Conservation (phyloP, 2,329 filamentous ascomycete genomes). For the Apiospora pterosperma region DNA sequence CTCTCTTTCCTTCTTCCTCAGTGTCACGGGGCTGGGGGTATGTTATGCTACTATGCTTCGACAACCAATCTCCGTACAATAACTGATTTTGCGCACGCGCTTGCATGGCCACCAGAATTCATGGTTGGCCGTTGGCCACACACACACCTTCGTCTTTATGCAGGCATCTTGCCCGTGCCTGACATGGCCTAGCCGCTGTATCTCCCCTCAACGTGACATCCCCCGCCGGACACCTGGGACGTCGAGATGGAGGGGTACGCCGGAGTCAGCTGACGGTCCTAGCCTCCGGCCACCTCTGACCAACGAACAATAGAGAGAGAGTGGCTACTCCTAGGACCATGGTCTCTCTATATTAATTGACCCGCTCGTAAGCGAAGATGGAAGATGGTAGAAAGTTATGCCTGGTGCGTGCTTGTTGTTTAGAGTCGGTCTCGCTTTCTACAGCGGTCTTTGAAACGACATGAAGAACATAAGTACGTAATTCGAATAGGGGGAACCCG, state of each 20-base stretch:
- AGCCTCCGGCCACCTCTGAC: background rate
- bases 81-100: background rate
- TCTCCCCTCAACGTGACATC: background rate
- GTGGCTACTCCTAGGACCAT: no score
- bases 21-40: no score
- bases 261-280: background rate
- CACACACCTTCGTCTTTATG: background rate
- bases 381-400: background rate
- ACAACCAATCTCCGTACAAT: background rate
- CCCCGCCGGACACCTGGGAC: background rate
- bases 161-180: slow-evolving; percentile 1
- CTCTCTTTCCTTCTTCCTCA: background rate
- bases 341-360: background rate
- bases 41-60: background rate
- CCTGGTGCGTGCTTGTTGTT: background rate
- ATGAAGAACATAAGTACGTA: no score
- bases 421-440: no score
- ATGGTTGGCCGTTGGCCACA: background rate
- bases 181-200: slow-evolving; percentile 1
- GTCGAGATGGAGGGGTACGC: background rate
- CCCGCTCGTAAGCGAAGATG: background rate
- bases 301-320: background rate
- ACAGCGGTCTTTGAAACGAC: no score
- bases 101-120: background rate
- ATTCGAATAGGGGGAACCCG: no score